Base-by-base conservation (phyloP, 2,329 filamentous ascomycete species). In the Plectosphaerella cucumerina region DNA sequence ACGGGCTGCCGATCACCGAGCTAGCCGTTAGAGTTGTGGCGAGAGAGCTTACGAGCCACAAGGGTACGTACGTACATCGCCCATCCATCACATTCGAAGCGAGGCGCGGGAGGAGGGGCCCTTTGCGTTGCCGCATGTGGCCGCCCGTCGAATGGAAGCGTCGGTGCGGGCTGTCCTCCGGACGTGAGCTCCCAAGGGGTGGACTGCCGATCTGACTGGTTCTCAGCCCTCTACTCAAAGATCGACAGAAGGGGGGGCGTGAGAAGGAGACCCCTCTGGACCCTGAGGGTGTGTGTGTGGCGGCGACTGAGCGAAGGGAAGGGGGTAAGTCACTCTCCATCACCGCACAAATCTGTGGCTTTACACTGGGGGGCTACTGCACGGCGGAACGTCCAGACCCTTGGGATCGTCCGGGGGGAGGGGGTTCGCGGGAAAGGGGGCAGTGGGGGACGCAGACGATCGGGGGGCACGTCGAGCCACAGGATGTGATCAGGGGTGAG, bases 281-380 rank as follows among this genome's bases (percentile, higher is more conserved):
- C 18, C 10, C 15, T 48, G n/a, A 21, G 18, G 49, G 44, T n/a
- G 21, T 44, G 49, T 26, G 33, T 43, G 31, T 47, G 47, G 20
- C 3, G 12, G 26, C 12, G 31, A 45, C 44, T 48, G 49, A 49
- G 46, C 35, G 41, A 18, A 33, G 37, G 42, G 48, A 47, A 52
- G 47, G 47, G 39, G 43, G 42, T 44, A 56, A 51, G 54, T 56
- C 54, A 56, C 54, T 55, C 21, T 56, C 54, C 55, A 56, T 56
- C 54, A 49, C 33, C 26, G 26, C 26, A 31, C 26, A 31, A n/a
- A 31, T 31, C 26, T 31, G 26, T 31, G 26, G 26, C 26, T 31
- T 8, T 31, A 31, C 26, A 31, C 26, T 11, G 26, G 26, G n/a
- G 53, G 54, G 43, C 35, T 8, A n/a, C 37, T 21, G 44, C 6